Evolutionary conservation across 768 basidiomycete species (phyloP).

Genomic region (Mycena rosella): DNA sequence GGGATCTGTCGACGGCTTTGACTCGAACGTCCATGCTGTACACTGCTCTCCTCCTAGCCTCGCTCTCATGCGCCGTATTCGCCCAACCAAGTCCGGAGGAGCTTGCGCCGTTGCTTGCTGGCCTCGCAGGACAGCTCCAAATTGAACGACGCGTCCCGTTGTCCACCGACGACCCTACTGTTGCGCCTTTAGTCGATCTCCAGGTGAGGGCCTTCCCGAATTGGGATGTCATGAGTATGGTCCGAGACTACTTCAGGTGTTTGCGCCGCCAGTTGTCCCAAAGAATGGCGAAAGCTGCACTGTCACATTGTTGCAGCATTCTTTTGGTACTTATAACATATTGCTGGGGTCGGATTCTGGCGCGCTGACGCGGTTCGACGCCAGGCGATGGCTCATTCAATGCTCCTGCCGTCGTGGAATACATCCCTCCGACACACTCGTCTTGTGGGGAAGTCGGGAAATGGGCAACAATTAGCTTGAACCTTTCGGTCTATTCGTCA

Average conservation of each 20-base stretch:
- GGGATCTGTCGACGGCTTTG: background rate
- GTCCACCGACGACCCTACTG: slow-evolving; percentile 44
- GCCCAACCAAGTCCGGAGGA: slow-evolving; percentile 41
- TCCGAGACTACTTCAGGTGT: too few relatives aligned
- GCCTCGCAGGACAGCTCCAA: slow-evolving; percentile 24
- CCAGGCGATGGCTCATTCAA: slow-evolving; percentile 44
- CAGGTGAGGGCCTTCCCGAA: too few relatives aligned
- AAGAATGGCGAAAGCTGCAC: slow-evolving; percentile 42
- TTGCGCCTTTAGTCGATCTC: slow-evolving; percentile 45
- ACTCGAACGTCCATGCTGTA: slow-evolving; percentile 9
- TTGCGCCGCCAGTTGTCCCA: slow-evolving; percentile 46
- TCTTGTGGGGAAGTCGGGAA: slow-evolving; percentile 66
- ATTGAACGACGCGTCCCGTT: slow-evolving; percentile 44
- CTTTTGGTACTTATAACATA: slow-evolving; percentile 39
- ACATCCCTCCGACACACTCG: slow-evolving; percentile 61
- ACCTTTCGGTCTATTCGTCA: slow-evolving; percentile 67
- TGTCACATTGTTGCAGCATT: slow-evolving; percentile 43
- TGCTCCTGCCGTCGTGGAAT: slow-evolving; percentile 43
- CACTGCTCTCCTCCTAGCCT: background rate
- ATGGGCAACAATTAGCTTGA: slow-evolving; percentile 70
- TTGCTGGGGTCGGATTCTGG: background rate
- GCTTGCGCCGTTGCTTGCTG: slow-evolving; percentile 41
- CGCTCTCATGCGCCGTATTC: slow-evolving; percentile 1
- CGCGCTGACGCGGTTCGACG: background rate
- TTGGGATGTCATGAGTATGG: too few relatives aligned